These are phyloP conservation scores for Climacium dendroides DNA, from an alignment of 225 moss, liverwort and hornwort species.

Conservation along the genomic window DNA sequence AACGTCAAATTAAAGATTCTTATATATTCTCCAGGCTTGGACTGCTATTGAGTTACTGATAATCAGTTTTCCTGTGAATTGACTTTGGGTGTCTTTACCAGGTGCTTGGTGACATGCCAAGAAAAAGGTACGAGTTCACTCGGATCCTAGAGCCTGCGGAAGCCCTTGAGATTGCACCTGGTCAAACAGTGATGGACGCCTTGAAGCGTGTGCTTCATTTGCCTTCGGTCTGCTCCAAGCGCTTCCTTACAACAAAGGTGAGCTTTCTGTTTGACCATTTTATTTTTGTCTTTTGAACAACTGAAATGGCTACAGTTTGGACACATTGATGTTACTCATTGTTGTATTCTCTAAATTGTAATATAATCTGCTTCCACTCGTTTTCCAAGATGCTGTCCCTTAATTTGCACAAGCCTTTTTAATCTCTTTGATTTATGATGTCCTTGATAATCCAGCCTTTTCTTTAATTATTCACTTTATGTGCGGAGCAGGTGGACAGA, in stretches of 20 bases:
- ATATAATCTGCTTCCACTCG: neutral
- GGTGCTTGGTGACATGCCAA: conserved; percentile 98
- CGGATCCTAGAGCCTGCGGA: conserved; percentile 48
- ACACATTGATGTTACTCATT: neutral
- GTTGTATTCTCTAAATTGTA: neutral
- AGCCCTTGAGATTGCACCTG: conserved; percentile 73
- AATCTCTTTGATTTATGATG: neutral
- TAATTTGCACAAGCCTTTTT: neutral
- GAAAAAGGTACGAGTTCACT: conserved; percentile 71
- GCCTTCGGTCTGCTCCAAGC: conserved; percentile 81
- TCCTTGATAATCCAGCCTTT: neutral
- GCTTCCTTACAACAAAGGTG: conserved; percentile 93
- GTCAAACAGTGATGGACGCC: conserved; percentile 65
- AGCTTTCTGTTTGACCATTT: neutral
- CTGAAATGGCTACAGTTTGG: neutral
- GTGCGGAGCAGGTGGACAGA: conserved; percentile 70
- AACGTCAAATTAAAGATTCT: neutral
- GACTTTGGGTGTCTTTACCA: neutral
- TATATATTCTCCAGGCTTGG: neutral
- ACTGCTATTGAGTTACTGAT: neutral
- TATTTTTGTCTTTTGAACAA: neutral
- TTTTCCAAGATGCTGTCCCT: neutral
- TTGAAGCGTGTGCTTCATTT: conserved; percentile 85
- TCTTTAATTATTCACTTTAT: neutral
- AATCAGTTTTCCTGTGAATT: neutral